Evolutionary conservation across 73 alveolate species (phyloP).

Genomic region (Uronychia setigera): DNA sequence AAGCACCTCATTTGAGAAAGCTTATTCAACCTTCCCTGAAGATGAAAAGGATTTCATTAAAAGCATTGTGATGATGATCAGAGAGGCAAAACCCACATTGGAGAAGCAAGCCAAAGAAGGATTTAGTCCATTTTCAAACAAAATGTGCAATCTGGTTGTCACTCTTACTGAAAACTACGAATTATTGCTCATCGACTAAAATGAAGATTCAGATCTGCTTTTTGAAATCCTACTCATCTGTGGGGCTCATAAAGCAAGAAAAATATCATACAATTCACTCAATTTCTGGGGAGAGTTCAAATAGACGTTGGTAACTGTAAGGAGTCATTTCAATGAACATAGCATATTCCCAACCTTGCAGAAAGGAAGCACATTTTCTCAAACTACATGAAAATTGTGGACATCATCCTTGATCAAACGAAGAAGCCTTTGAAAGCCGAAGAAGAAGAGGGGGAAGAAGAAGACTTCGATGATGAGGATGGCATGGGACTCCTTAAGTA

Average conservation of each 20-base stretch:
- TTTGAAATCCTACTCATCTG: background rate
- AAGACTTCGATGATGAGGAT: conserved; percentile 21
- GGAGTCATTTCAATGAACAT: background rate
- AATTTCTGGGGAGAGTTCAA: conserved; percentile 64
- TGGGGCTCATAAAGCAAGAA: conserved; percentile 20
- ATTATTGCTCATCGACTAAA: conserved; percentile 7
- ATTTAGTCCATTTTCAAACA: background rate
- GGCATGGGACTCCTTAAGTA: conserved; percentile 43
- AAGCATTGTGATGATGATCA: background rate
- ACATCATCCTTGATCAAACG: conserved; percentile 17
- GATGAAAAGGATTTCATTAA: conserved; percentile 28
- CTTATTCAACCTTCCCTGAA: conserved; percentile 15
- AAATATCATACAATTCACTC: conserved; percentile 26
- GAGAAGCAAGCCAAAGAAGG: background rate
- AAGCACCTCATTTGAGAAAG: background rate
- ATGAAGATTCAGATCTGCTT: conserved; percentile 5
- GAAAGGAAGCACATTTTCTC: conserved; percentile 2
- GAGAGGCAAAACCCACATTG: background rate
- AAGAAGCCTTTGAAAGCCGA: conserved; percentile 8
- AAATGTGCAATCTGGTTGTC: conserved; percentile 5
- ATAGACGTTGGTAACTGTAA: conserved; percentile 30
- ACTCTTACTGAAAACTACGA: conserved; percentile 34
- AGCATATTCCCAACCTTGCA: conserved; percentile 14
- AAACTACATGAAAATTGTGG: conserved; percentile 16
- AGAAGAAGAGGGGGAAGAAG: conserved; percentile 10